Percentiles rank a stretch among this genome's conserved stretches.
These are phyloP conservation scores for Apiosordaria backusii DNA, from an alignment of 495 filamentous ascomycete species.

Conservation along the genomic window DNA sequence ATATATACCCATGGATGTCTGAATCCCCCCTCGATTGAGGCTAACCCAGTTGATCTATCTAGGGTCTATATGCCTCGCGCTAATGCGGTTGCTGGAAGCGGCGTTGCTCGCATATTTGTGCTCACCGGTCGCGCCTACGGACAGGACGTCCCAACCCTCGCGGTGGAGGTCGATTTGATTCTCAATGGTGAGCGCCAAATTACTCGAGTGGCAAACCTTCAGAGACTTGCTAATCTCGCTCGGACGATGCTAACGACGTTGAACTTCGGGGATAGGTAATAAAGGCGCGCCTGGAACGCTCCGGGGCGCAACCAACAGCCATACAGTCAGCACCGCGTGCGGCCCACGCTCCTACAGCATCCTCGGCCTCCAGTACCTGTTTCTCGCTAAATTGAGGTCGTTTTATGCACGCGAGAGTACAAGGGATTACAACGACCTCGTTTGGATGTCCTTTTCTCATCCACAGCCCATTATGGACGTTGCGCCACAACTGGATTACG, in stretches of 20 bases:
- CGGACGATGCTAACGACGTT: neutral
- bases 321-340: neutral
- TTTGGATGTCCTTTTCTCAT: neutral
- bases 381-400: neutral
- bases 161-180: slow-evolving; percentile 1
- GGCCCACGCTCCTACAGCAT: neutral
- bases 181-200: neutral
- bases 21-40: no score
- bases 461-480: neutral
- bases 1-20: neutral
- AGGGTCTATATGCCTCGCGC: neutral
- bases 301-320: neutral
- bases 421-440: neutral
- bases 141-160: neutral
- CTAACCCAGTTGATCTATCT: neutral
- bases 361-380: neutral
- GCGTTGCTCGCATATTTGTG: neutral
- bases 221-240: neutral
- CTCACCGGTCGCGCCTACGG: neutral
- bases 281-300: neutral
- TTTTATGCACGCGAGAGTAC: neutral
- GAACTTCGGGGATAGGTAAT: neutral
- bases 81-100: neutral
- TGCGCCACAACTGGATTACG: neutral
- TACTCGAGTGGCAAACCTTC: neutral